Conservation (phyloP, 2,329 filamentous ascomycete species). For the Neobulgaria alba region DNA sequence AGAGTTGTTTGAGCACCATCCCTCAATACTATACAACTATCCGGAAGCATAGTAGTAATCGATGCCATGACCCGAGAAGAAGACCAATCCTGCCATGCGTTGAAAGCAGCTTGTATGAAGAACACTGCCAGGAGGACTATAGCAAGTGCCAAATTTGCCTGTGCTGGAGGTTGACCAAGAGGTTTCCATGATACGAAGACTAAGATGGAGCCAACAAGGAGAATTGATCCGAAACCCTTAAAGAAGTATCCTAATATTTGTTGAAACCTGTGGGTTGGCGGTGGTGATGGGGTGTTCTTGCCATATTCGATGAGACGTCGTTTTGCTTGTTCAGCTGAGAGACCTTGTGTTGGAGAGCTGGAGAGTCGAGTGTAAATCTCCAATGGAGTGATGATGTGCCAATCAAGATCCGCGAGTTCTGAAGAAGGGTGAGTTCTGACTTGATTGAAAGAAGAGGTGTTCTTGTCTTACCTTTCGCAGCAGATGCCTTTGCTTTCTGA, state of each 20-base stretch:
- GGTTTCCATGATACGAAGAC: conserved; percentile 74
- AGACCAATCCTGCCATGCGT: conserved; percentile 67
- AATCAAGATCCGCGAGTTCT: conserved; percentile 57
- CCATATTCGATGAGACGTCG: conserved; percentile 52
- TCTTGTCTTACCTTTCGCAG: conserved; percentile 36
- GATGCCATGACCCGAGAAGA: conserved; percentile 70
- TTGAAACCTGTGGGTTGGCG: conserved; percentile 49
- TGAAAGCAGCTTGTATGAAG: conserved; percentile 60
- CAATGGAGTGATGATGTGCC: conserved; percentile 52
- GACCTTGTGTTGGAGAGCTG: conserved; percentile 46
- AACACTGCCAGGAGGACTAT: conserved; percentile 67
- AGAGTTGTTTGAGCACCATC: conserved; percentile 44
- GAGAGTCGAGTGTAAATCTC: conserved; percentile 53
- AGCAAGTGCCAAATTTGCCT: conserved; percentile 63
- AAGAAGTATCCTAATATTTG: conserved; percentile 64
- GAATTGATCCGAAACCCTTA: conserved; percentile 65
- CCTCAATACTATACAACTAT: conserved; percentile 57
- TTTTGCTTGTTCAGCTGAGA: conserved; percentile 49
- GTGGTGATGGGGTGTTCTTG: conserved; percentile 56
- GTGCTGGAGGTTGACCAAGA: conserved; percentile 60
- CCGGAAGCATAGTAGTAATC: conserved; percentile 73
- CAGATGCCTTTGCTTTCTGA: conserved; percentile 35
- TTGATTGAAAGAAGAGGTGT: neutral
- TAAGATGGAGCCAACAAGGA: conserved; percentile 59
- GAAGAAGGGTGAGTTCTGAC: neutral